These are phyloP conservation scores for Fusarium sp. DNA, from an alignment of 2,329 filamentous ascomycete genomes.

Conservation along the genomic window DNA sequence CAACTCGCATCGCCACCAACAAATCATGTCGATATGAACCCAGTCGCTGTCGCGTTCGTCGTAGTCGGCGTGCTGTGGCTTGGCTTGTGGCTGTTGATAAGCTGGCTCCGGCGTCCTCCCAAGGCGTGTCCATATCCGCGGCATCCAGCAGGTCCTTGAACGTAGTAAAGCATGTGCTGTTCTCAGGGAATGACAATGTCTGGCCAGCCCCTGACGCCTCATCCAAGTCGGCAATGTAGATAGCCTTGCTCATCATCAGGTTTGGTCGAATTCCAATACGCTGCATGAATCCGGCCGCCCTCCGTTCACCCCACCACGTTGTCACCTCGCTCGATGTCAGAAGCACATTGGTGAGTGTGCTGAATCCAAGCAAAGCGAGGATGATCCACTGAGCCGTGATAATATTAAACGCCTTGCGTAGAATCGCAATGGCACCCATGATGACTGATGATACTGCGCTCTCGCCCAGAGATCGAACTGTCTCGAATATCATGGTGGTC, in stretches of 20 bases:
- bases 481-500: slow-evolving; percentile 78
- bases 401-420: slow-evolving; percentile 75
- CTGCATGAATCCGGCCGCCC: slow-evolving; percentile 83
- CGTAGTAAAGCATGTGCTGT: slow-evolving; percentile 70
- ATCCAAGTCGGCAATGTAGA: slow-evolving; percentile 86
- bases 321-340: slow-evolving; percentile 79
- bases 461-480: slow-evolving; percentile 77
- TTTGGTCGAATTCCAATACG: slow-evolving; percentile 84
- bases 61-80: slow-evolving; percentile 72
- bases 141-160: slow-evolving; percentile 70
- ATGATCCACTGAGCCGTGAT: slow-evolving; percentile 80
- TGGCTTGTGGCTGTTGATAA: slow-evolving; percentile 62
- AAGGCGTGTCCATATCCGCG: slow-evolving; percentile 68
- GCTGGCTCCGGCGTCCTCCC: slow-evolving; percentile 62
- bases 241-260: slow-evolving; percentile 82
- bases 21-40: slow-evolving; percentile 90
- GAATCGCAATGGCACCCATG: slow-evolving; percentile 77
- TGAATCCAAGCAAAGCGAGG: slow-evolving; percentile 74
- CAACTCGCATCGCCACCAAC: slow-evolving; percentile 87
- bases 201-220: slow-evolving; percentile 62
- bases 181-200: slow-evolving; percentile 51
- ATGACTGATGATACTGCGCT: slow-evolving; percentile 81
- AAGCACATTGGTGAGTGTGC: slow-evolving; percentile 78
- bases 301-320: slow-evolving; percentile 88
- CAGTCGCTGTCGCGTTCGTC: slow-evolving; percentile 84